These are phyloP conservation scores for Cryptococcus sp. DNA, from an alignment of 1,284 basidiomycete species.

Conservation along the genomic window DNA sequence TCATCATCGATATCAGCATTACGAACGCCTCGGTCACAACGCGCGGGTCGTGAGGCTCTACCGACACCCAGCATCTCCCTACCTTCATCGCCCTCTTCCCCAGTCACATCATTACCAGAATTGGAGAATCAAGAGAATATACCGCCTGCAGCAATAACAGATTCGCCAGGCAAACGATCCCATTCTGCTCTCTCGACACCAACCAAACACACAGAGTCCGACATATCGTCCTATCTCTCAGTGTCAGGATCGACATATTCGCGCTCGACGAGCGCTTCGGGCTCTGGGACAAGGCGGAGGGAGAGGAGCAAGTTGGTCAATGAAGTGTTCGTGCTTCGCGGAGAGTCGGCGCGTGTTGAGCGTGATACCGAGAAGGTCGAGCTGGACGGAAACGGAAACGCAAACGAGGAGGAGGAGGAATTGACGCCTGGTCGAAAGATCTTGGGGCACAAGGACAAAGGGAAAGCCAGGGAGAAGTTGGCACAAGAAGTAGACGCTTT, in stretches of 20 bases:
- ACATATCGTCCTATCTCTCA: slow-evolving; percentile 12
- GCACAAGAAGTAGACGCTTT: slow-evolving; percentile 18
- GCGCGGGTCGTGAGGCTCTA: background rate
- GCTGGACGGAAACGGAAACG: slow-evolving; percentile 3
- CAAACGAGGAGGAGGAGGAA: slow-evolving; percentile 19
- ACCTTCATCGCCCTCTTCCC: slow-evolving; percentile 13
- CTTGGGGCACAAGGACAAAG: slow-evolving; percentile 1
- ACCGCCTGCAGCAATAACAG: slow-evolving; percentile 13
- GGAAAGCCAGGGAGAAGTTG: slow-evolving; percentile 22
- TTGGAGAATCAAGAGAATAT: slow-evolving; percentile 38
- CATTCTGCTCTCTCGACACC: slow-evolving; percentile 11
- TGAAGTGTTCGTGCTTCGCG: slow-evolving; percentile 15
- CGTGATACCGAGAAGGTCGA: background rate
- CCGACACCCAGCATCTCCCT: slow-evolving; percentile 4
- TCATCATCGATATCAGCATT: background rate
- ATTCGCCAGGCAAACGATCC: slow-evolving; percentile 9
- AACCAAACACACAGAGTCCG: slow-evolving; percentile 16
- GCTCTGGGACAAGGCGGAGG: slow-evolving; percentile 16
- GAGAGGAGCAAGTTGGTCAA: slow-evolving; percentile 29
- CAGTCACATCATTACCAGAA: background rate
- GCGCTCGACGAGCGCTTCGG: slow-evolving; percentile 5
- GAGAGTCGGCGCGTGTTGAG: slow-evolving; percentile 7
- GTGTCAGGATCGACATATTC: slow-evolving; percentile 8
- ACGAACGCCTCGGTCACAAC: slow-evolving; percentile 10
- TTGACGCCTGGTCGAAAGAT: slow-evolving; percentile 30